These are phyloP conservation scores for Saraca asoca DNA, from an alignment of 331 rosid species.

Conservation along the genomic window DNA sequence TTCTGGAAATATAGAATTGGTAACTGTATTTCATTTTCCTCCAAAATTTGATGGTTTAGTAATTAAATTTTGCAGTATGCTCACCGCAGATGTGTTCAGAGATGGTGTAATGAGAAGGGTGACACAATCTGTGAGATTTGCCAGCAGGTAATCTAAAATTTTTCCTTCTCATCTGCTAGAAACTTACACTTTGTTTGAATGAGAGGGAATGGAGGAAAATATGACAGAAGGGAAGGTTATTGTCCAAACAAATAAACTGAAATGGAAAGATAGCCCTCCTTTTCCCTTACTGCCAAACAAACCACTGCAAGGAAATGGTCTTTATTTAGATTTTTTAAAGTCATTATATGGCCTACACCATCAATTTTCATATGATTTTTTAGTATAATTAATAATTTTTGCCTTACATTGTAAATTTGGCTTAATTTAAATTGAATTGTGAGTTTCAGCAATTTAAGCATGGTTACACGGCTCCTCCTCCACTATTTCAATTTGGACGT, in stretches of 20 bases:
- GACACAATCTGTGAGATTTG: constrained; percentile 93
- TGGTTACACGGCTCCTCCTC: constrained; percentile 91
- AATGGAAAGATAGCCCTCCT: too few species aligned
- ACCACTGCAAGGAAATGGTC: constrained; percentile 2
- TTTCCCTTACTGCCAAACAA: background rate
- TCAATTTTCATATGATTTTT: background rate
- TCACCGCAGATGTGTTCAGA: constrained; percentile 85
- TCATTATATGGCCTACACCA: background rate
- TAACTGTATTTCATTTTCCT: constrained; percentile 9
- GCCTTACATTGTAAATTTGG: background rate
- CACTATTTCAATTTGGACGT: constrained; percentile 77
- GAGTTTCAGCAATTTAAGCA: constrained; percentile 75
- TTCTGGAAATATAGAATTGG: background rate
- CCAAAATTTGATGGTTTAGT: constrained; percentile 18
- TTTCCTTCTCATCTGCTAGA: too few species aligned
- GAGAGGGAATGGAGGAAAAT: too few species aligned
- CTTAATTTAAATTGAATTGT: constrained; percentile 7
- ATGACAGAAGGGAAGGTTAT: too few species aligned
- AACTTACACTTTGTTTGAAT: too few species aligned
- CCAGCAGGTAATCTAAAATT: constrained; percentile 65
- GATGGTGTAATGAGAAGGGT: constrained; percentile 98
- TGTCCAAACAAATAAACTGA: too few species aligned
- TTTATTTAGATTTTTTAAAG: constrained; percentile 18
- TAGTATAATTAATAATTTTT: background rate
- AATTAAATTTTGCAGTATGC: constrained; percentile 72